Percentiles rank a stretch among this genome's conserved stretches.
These are phyloP conservation scores for Diaporthe amygdali DNA, from an alignment of 2,329 filamentous ascomycete genomes.

Conservation along the genomic window DNA sequence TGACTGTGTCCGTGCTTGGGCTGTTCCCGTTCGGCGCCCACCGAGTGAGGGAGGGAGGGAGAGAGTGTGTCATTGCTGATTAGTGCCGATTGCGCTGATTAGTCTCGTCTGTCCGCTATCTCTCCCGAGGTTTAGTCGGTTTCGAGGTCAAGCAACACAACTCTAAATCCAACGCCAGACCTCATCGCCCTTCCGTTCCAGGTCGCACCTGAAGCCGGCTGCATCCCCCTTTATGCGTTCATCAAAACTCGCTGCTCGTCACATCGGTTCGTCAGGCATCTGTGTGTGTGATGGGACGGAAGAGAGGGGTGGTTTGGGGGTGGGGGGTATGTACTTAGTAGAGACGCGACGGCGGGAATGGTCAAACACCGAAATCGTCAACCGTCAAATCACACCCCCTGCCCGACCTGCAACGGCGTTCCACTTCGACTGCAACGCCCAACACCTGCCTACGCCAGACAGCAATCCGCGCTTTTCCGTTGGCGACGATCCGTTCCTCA, in stretches of 20 bases:
- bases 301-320: neutral
- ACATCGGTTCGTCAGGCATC: neutral
- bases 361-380: neutral
- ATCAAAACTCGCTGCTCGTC: neutral
- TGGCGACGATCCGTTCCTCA: conserved; percentile 11
- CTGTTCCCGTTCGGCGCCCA: neutral
- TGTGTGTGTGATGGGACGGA: neutral
- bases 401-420: neutral
- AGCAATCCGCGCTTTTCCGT: conserved; percentile 9
- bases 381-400: conserved; percentile 15
- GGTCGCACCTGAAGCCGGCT: neutral
- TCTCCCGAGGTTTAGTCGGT: neutral
- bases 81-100: conserved; percentile 11
- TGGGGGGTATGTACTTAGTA: neutral
- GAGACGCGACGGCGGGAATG: neutral
- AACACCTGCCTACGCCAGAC: neutral
- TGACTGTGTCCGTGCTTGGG: neutral
- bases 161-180: neutral
- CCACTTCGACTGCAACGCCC: conserved; percentile 5
- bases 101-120: neutral
- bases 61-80: neutral
- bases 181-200: neutral
- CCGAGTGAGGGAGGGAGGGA: neutral
- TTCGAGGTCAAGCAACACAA: neutral
- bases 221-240: conserved; percentile 14